Evolutionary conservation across 2,329 filamentous ascomycete genomes (phyloP), one percentile per base, ranked within the genome.

Genomic region (Nemania diffusa): DNA sequence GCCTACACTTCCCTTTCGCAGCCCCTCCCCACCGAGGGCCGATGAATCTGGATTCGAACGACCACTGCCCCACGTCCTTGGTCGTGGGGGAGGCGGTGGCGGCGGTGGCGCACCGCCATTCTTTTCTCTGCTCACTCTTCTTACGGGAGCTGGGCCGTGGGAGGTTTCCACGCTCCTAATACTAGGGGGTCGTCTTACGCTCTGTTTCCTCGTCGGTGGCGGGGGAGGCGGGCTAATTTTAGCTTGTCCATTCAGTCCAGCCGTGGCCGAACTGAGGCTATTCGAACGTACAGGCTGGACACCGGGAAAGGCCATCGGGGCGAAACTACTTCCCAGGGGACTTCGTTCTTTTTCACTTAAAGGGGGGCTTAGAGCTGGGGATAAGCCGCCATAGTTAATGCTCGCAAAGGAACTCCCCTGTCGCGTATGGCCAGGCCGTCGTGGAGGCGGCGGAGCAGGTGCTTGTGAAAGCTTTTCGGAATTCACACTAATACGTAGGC

Each of bases 371-470:
- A 67, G 65, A 9, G 63, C 51, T 17, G 72, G 64, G 15, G 69
- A 48, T 22, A 72, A 72, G 40, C 65, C 74, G 2, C 74, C 71
- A 48, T 77, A 77, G 42, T 75, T 80, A n/a, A 79, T 75, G 17
- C 67, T 72, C 13, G 69, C 58, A 40, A 71, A 71, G 24, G 73
- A 75, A 61, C 74, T 78, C 2, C 65, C 70, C 42, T 77, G 73
- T 51, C 76, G 72, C 27, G 71, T 74, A 53, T 81, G 80, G 34
- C 79, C 79, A 6, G 82, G 82, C 32, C 87, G 81, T 51, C 87
- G 81, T 8, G 87, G 85, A 0, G 87, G 87, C 20, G 87, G 87
- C 17, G 87, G 86, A 8, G 84, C 82, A 0, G 85, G 86, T 0
- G 80, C 82, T 34, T 68, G 65, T 13, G 60, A 46, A 44, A 50